Conservation (phyloP, 768 basidiomycete genomes). For the Podaxis carcinomalis region DNA sequence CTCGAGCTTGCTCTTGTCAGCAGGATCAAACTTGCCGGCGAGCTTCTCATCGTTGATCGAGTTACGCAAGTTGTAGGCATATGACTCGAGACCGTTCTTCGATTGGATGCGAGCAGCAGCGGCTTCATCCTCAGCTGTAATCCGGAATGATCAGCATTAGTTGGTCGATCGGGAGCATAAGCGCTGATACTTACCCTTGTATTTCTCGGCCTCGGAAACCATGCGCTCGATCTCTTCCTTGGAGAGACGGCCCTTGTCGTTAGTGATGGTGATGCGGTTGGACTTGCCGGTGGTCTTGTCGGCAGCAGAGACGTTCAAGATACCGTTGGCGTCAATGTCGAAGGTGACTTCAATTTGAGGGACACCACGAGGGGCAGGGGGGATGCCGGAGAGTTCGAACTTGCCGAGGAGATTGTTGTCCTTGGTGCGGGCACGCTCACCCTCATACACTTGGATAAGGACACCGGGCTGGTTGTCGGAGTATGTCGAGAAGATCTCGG, state of each 20-base stretch:
- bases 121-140: conserved; percentile 76
- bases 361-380: conserved; percentile 95
- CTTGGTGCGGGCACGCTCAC: conserved; percentile 97
- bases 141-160: conserved; percentile 10
- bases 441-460: conserved; percentile 96
- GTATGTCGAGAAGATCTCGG: conserved; percentile 97
- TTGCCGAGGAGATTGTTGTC: conserved; percentile 99
- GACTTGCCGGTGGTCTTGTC: conserved; percentile 98
- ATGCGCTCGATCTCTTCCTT: conserved; percentile 99
- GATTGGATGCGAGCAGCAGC: conserved; percentile 77
- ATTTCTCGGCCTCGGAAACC: conserved; percentile 92
- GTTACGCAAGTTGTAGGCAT: conserved; percentile 93
- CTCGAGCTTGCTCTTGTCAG: conserved; percentile 84
- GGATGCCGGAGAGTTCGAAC: conserved; percentile 96
- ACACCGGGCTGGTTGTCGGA: conserved; percentile 99
- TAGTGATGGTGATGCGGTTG: conserved; percentile 89
- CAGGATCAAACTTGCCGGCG: conserved; percentile 80
- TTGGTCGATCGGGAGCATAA: not conserved
- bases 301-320: conserved; percentile 90
- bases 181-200: conserved; percentile 54
- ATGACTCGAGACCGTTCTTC: conserved; percentile 94
- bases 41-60: conserved; percentile 83
- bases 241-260: conserved; percentile 94
- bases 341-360: conserved; percentile 98
- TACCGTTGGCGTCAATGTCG: conserved; percentile 96